These are phyloP conservation scores for Backusella morwellensis DNA, from an alignment of 192 early-diverging fungal genomes.

Conservation along the genomic window DNA sequence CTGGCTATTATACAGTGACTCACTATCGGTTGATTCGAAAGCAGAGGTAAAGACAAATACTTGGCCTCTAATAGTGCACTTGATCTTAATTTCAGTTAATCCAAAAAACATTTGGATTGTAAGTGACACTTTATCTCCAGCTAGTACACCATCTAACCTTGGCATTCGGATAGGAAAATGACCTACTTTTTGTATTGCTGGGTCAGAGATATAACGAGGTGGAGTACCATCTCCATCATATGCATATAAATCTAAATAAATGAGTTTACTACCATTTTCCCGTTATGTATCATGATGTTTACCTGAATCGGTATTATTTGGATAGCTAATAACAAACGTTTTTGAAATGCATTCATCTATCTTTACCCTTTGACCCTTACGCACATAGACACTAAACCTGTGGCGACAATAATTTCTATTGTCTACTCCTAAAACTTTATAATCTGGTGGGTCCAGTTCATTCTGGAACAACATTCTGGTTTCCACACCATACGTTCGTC, in stretches of 20 bases:
- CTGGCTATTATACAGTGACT: neutral
- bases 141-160: slow-evolving; percentile 16
- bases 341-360: slow-evolving; percentile 46
- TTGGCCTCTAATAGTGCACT: slow-evolving; percentile 27
- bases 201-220: slow-evolving; percentile 21
- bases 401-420: slow-evolving; percentile 41
- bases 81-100: slow-evolving; percentile 36
- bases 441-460: slow-evolving; percentile 43
- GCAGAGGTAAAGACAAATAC: slow-evolving; percentile 37
- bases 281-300: neutral
- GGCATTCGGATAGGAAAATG: slow-evolving; percentile 25
- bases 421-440: slow-evolving; percentile 40
- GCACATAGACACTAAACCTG: slow-evolving; percentile 47
- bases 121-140: slow-evolving; percentile 43
- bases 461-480: slow-evolving; percentile 43
- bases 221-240: neutral
- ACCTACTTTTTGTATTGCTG: slow-evolving; percentile 11
- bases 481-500: slow-evolving; percentile 51
- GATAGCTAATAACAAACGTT: slow-evolving; percentile 40
- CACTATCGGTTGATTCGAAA: slow-evolving; percentile 5
- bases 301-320: slow-evolving; percentile 37
- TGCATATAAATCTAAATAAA: neutral
- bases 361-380: slow-evolving; percentile 41
- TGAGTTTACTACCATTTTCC: neutral
- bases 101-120: slow-evolving; percentile 40